phyloP scores from a whole-genome alignment of 225 moss, liverwort and hornwort species.

The Thuidium tamariscinum region DNA sequence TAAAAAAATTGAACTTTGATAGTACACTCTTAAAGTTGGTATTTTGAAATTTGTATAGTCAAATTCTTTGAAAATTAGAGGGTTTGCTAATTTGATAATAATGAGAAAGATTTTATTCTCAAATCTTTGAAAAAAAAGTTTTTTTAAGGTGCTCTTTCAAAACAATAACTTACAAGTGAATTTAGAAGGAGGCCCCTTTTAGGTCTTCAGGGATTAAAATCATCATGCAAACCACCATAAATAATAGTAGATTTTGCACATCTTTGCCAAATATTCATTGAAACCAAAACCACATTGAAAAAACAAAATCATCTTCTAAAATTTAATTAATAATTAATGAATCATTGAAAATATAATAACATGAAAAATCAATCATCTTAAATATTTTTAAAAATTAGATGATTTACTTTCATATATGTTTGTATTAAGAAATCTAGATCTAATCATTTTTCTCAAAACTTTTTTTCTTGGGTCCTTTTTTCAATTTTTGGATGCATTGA shows the following conservation, averaged over 20 bases:
- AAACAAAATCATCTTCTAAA: neutral
- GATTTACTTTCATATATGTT: too few relatives aligned
- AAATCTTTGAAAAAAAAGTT: neutral
- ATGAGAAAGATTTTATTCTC: accelerated
- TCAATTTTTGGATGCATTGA: neutral
- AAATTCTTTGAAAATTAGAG: neutral
- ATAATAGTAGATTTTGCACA: accelerated
- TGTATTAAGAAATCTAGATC: too few relatives aligned
- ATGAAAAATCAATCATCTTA: too few relatives aligned
- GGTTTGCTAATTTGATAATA: neutral
- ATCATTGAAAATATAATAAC: too few relatives aligned
- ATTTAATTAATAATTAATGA: too few relatives aligned
- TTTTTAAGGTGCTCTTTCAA: neutral
- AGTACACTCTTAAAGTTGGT: too few relatives aligned
- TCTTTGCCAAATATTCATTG: neutral
- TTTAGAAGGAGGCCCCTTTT: accelerated
- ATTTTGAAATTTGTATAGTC: neutral
- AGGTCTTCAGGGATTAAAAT: neutral
- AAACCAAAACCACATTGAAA: neutral
- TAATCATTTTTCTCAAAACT: too few relatives aligned
- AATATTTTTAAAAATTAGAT: too few relatives aligned
- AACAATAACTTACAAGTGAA: neutral
- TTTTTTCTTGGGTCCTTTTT: neutral
- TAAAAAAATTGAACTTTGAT: neutral
- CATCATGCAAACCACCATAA: neutral